Conservation (phyloP, 148 eudicot genomes). For the Vaccinium myrtillus region DNA sequence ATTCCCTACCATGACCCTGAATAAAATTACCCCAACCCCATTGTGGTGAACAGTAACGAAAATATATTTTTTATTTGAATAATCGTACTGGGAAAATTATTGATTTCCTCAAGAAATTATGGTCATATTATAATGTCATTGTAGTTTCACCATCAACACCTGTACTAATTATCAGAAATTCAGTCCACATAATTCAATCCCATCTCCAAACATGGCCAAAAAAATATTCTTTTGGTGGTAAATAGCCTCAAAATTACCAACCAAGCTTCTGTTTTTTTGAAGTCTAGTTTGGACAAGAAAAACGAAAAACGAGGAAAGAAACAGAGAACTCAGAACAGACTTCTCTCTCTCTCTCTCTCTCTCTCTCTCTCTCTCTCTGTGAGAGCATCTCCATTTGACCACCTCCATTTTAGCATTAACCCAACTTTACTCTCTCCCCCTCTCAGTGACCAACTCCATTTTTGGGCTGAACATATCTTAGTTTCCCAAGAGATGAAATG, state of each 20-base stretch:
- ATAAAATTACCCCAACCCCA: background rate
- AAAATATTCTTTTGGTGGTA: too few species aligned
- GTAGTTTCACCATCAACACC: background rate
- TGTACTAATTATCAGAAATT: background rate
- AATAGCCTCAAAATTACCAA: background rate
- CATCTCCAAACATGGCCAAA: background rate
- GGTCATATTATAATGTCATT: background rate
- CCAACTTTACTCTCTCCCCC: background rate
- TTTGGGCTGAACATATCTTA: conserved; percentile 3
- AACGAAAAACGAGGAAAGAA: background rate
- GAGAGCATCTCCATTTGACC: conserved; percentile 5
- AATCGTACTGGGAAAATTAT: background rate
- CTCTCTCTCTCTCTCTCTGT: background rate
- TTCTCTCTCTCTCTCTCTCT: background rate
- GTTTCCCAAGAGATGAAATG: conserved; percentile 19
- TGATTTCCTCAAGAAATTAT: background rate
- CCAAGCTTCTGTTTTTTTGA: background rate
- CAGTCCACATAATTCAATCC: background rate
- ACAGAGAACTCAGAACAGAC: background rate
- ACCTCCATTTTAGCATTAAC: conserved; percentile 1
- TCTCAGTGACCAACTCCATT: conserved; percentile 9
- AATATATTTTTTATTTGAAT: background rate
- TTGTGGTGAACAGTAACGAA: too few species aligned
- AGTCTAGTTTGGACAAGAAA: background rate
- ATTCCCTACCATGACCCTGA: too few species aligned